phyloP scores from a whole-genome alignment of 2,329 filamentous ascomycete species.

The Xylaria sp. region DNA sequence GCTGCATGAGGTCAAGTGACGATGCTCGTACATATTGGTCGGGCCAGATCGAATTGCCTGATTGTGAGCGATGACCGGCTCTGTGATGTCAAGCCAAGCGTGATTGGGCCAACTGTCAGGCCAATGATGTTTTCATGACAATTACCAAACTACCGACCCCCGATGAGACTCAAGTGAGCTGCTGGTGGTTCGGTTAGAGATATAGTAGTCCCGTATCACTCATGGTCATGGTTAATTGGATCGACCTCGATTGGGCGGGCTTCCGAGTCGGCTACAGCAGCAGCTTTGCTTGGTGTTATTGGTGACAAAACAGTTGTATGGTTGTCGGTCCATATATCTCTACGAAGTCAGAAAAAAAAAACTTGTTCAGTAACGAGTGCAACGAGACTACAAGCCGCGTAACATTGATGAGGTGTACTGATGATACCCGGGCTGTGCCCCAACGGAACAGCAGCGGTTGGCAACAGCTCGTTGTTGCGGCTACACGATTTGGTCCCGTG shows the following conservation, averaged over 20 bases:
- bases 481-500: constrained; percentile 19
- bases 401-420: constrained; percentile 13
- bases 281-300: neutral
- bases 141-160: constrained; percentile 26
- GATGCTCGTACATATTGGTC: constrained; percentile 31
- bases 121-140: constrained; percentile 37
- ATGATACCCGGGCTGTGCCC: constrained; percentile 14
- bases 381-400: neutral
- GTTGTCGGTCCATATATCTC: neutral
- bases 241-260: neutral
- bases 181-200: constrained; percentile 9
- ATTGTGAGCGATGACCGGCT: constrained; percentile 35
- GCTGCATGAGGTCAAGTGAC: constrained; percentile 36
- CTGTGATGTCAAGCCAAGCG: constrained; percentile 34
- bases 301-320: neutral
- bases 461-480: constrained; percentile 23
- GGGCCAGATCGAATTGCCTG: constrained; percentile 17
- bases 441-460: constrained; percentile 22
- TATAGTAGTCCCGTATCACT: constrained; percentile 6
- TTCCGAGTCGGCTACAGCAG: neutral
- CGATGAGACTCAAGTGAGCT: constrained; percentile 16
- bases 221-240: neutral
- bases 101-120: constrained; percentile 31
- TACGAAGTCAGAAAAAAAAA: neutral
- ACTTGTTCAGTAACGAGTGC: neutral